Percentiles rank a stretch among this genome's conserved stretches.
Conservation (phyloP, 2,329 filamentous ascomycete genomes). For the Emmonsiellopsis sp. region DNA sequence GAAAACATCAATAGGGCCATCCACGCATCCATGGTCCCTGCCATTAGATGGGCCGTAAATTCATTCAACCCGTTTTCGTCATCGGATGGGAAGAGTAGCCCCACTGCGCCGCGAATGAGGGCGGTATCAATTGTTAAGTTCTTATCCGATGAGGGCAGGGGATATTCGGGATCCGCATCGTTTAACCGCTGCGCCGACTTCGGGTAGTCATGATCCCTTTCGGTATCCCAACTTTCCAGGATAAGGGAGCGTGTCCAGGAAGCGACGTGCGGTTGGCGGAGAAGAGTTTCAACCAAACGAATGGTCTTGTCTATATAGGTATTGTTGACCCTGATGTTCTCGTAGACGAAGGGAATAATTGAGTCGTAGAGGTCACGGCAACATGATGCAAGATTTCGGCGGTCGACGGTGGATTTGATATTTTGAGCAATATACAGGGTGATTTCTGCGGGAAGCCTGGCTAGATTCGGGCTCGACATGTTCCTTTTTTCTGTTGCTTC, state of each 20-base stretch:
- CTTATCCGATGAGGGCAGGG: background rate
- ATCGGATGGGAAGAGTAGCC: background rate
- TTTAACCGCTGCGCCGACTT: too few relatives aligned
- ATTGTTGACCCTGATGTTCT: background rate
- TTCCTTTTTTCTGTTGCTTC: background rate
- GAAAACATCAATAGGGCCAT: background rate
- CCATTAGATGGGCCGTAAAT: background rate
- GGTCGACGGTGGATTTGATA: background rate
- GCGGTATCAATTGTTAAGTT: background rate
- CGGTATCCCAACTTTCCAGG: background rate
- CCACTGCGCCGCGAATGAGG: background rate
- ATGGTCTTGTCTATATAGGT: background rate
- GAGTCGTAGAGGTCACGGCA: constrained; percentile 5
- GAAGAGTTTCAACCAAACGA: constrained; percentile 1
- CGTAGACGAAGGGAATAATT: constrained; percentile 1
- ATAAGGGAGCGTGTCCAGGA: background rate
- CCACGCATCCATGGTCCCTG: constrained; percentile 2
- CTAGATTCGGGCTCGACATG: background rate
- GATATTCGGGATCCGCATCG: background rate
- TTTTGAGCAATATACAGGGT: background rate
- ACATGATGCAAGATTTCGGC: constrained; percentile 2
- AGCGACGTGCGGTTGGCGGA: background rate
- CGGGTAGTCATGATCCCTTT: background rate
- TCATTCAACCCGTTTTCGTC: background rate
- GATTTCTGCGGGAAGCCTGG: constrained; percentile 4